Evolutionary conservation across 495 filamentous ascomycete genomes (phyloP), one percentile per base, ranked within the genome.

Genomic region (Xylona heveae): DNA sequence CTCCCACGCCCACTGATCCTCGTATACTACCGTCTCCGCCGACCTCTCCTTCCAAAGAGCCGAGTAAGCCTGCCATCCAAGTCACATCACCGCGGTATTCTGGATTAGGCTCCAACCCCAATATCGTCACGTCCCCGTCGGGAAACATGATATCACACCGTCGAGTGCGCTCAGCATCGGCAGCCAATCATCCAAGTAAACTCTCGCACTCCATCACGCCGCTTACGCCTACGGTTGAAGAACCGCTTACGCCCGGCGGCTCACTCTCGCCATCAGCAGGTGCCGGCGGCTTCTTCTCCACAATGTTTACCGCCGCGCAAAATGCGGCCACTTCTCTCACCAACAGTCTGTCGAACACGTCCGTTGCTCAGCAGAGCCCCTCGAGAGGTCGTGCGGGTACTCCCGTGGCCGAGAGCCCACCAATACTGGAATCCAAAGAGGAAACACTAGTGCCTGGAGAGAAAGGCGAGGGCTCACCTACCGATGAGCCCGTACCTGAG

Each of bases 271-370:
- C 51, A 33, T 42, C 45, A 0, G 42, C 50, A 5, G 49, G 49
- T 7, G 41, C 43, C 26, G 61, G 59, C 27, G 80, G 83, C 0
- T 97, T 97, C 51, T 97, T 97, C 50, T 85, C 80, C 5, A 78
- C 74, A 10, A 75, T 95, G 46, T 79, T 97, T 42, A 82, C 81
- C 19, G 85, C 73, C 19, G 84, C 85, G 10, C 88, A 95, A 46
- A 95, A 78, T 53, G 85, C 90, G 24, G 85, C 88, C n/a, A 82
- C 67, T 41, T 72, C 70, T 2, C 44, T 99, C 3, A 83, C 66
- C 40, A 93, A 68, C 44, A 83, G 64, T 29, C 78, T 95, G 18
- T 49, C 68, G 7, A 82, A 80, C 38, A 65, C 63, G 2, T 59
- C 54, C 22, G 40, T 61, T 8, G 45, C 45, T 23, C 45, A 48